Percentiles rank a stretch among this genome's conserved stretches.
Conservation (phyloP, 805 yeast species). For the Wickerhamomyces hampshirensis region DNA sequence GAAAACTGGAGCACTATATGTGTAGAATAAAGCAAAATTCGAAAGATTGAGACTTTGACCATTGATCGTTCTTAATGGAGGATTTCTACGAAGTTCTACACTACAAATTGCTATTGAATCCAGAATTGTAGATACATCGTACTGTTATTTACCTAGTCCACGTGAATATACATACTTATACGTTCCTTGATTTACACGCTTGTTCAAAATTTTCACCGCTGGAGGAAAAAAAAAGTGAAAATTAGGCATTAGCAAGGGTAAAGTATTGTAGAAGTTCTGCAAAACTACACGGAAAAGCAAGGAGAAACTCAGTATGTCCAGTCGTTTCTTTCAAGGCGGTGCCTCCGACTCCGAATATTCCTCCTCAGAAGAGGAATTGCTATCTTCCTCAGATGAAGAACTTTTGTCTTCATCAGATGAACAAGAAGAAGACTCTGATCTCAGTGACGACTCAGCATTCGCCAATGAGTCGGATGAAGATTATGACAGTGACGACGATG, state of each 20-base stretch:
- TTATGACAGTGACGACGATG: slow-evolving; percentile 39
- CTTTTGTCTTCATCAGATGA: slow-evolving; percentile 26
- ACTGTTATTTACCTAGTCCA: no score
- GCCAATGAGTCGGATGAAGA: slow-evolving; percentile 35
- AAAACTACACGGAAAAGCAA: not conserved
- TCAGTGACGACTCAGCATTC: slow-evolving; percentile 30
- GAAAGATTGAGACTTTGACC: no score
- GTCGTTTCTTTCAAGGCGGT: slow-evolving; percentile 71
- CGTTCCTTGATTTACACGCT: slow-evolving; percentile 12
- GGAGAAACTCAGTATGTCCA: slow-evolving; percentile 51
- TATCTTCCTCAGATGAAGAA: slow-evolving; percentile 37
- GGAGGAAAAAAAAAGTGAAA: slow-evolving; percentile 20
- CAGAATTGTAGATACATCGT: no score
- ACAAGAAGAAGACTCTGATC: slow-evolving; percentile 23
- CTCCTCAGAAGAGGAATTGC: slow-evolving; percentile 39
- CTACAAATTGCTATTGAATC: no score
- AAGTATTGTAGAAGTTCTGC: not conserved
- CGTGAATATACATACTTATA: slow-evolving; percentile 4
- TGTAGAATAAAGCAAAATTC: no score
- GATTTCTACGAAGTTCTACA: no score
- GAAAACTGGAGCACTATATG: no score
- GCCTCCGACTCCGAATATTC: slow-evolving; percentile 40
- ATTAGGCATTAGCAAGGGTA: slow-evolving; percentile 2
- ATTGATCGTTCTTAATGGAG: no score
- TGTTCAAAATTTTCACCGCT: slow-evolving; percentile 9